Conservation (phyloP, 2,329 filamentous ascomycete genomes). For the Trichoderma lentiforme region DNA sequence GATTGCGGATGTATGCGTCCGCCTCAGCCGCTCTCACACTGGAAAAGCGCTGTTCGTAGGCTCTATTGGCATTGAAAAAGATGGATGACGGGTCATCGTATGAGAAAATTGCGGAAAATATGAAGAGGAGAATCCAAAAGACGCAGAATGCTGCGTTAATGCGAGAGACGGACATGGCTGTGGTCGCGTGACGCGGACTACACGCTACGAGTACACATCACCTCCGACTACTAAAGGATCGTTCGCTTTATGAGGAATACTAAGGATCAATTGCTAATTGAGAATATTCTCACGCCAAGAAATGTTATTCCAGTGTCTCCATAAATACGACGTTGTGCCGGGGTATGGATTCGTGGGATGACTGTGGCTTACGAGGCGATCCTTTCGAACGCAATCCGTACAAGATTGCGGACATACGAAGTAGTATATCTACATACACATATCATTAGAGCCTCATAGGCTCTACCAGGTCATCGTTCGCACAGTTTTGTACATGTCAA, state of each 20-base stretch:
- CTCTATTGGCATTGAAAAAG: conserved; percentile 30
- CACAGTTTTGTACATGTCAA: background rate
- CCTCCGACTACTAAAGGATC: background rate
- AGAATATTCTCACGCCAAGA: background rate
- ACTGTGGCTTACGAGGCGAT: background rate
- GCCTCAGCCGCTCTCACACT: conserved; percentile 27
- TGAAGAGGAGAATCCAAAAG: conserved; percentile 28
- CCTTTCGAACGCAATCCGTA: background rate
- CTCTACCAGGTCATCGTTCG: background rate
- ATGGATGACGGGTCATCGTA: conserved; percentile 36
- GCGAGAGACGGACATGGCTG: conserved; percentile 26
- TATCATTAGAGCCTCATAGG: background rate
- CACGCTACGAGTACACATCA: background rate
- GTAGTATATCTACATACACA: background rate
- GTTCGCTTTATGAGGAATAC: background rate
- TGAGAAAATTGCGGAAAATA: conserved; percentile 31
- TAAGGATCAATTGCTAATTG: background rate
- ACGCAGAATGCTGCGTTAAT: conserved; percentile 33
- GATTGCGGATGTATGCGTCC: conserved; percentile 24
- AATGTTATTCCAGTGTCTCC: background rate
- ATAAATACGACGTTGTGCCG: background rate
- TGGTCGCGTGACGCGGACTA: background rate
- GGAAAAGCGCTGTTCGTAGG: conserved; percentile 30
- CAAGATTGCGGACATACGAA: background rate
- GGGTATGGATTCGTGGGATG: background rate